Percentiles rank a stretch among this genome's conserved stretches.
phyloP scores from a whole-genome alignment of 495 filamentous ascomycete species.

The Chaetomidium leptoderma region DNA sequence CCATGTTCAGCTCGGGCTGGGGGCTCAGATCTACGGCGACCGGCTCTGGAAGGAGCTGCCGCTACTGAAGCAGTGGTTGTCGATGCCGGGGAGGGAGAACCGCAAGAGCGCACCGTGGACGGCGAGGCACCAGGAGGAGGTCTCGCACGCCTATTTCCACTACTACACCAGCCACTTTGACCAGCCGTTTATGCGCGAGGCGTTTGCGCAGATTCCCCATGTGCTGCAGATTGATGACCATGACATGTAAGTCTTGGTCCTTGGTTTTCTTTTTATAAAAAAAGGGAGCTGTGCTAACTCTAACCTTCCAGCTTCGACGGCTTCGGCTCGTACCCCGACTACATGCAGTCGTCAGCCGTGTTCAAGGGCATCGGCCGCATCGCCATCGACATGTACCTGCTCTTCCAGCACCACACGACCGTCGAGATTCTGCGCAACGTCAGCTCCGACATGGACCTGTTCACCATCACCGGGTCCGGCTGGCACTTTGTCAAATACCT shows the following conservation, averaged over 20 bases:
- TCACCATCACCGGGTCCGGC: slow-evolving; percentile 92
- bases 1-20: slow-evolving; percentile 85
- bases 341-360: slow-evolving; percentile 95
- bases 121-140: slow-evolving; percentile 88
- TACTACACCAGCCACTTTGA: slow-evolving; percentile 98
- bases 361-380: slow-evolving; percentile 98
- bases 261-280: slow-evolving; percentile 8
- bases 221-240: slow-evolving; percentile 92
- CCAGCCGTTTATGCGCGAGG: slow-evolving; percentile 86
- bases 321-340: slow-evolving; percentile 95
- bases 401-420: slow-evolving; percentile 97
- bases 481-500: slow-evolving; percentile 99
- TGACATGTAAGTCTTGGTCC: slow-evolving; percentile 77
- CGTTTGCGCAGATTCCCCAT: slow-evolving; percentile 96
- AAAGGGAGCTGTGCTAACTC: slow-evolving; percentile 19
- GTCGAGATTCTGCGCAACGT: slow-evolving; percentile 87
- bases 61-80: slow-evolving; percentile 86
- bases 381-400: slow-evolving; percentile 97
- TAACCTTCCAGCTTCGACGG: slow-evolving; percentile 79
- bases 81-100: slow-evolving; percentile 84
- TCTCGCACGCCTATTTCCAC: slow-evolving; percentile 94
- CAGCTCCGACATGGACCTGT: slow-evolving; percentile 80
- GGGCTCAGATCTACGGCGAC: slow-evolving; percentile 95
- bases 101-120: slow-evolving; percentile 88
- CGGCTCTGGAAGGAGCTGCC: slow-evolving; percentile 95